phyloP scores from a whole-genome alignment of 1,139 yeast species.

The Saccharomyces uvarum region DNA sequence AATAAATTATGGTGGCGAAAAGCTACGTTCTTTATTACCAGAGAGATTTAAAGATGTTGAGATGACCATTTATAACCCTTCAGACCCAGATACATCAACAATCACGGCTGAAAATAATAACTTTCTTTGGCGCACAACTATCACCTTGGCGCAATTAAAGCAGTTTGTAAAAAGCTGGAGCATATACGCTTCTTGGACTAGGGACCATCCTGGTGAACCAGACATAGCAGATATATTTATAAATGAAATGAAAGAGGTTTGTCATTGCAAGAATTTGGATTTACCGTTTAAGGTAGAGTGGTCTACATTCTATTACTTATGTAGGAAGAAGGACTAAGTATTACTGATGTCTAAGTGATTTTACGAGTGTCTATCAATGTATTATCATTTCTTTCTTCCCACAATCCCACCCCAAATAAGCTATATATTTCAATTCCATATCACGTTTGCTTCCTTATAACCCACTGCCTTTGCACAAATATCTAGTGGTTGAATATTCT shows the following conservation, averaged over 20 bases:
- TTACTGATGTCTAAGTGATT: too few species aligned
- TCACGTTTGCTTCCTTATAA: too few species aligned
- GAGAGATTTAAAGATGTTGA: conserved; percentile 36
- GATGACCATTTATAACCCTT: conserved; percentile 35
- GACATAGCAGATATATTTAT: conserved; percentile 41
- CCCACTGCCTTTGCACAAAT: too few species aligned
- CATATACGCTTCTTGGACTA: conserved; percentile 56
- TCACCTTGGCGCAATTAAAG: conserved; percentile 37
- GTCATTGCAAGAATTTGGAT: conserved; percentile 40
- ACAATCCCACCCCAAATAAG: too few species aligned
- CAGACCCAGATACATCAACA: conserved; percentile 27
- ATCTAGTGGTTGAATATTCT: too few species aligned
- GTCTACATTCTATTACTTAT: conserved; percentile 51
- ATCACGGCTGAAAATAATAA: conserved; percentile 37
- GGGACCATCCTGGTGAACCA: conserved; percentile 10
- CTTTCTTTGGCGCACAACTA: conserved; percentile 7
- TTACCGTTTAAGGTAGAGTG: conserved; percentile 45
- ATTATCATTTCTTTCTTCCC: too few species aligned
- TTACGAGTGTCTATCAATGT: too few species aligned
- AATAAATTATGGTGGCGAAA: conserved; percentile 35
- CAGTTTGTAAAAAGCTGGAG: conserved; percentile 59
- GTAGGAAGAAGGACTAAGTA: conserved; percentile 17
- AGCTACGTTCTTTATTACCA: conserved; percentile 32
- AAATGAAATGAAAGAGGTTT: conserved; percentile 36
- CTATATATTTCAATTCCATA: too few species aligned